Conservation (phyloP, 1,139 yeast species). For the Arxiozyma slooffiae region DNA sequence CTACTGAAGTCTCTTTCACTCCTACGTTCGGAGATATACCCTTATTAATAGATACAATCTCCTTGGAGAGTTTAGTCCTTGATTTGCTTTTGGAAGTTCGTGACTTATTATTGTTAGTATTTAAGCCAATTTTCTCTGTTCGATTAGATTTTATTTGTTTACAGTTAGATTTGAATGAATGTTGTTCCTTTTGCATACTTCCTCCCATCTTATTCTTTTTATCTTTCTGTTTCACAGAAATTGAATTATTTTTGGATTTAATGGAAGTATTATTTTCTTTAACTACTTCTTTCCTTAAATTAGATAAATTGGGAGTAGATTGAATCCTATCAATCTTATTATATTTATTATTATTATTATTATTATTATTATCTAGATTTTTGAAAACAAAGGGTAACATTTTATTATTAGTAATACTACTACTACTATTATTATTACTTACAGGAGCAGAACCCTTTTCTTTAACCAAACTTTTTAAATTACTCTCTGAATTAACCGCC, state of each 20-base stretch:
- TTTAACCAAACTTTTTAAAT: not conserved
- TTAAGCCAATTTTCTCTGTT: not conserved
- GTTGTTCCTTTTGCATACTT: not conserved
- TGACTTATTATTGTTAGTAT: not conserved
- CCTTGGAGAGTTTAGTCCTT: no score
- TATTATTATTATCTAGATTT: not conserved
- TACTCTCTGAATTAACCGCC: slow-evolving; percentile 11
- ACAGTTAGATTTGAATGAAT: not conserved
- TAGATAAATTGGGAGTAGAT: not conserved
- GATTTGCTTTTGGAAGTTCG: not conserved
- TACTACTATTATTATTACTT: not conserved
- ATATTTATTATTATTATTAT: not conserved
- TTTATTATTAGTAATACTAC: not conserved
- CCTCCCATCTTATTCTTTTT: not conserved
- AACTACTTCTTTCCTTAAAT: not conserved
- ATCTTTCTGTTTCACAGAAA: not conserved
- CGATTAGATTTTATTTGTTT: not conserved
- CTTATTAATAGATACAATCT: no score
- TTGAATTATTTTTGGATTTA: not conserved
- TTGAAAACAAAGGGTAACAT: not conserved
- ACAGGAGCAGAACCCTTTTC: not conserved
- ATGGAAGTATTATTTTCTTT: not conserved
- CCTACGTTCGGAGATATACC: no score
- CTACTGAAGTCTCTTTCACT: no score
- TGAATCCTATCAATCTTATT: not conserved